Base-by-base conservation (phyloP, 495 filamentous ascomycete species). In the Talaromyces stipitatus region DNA sequence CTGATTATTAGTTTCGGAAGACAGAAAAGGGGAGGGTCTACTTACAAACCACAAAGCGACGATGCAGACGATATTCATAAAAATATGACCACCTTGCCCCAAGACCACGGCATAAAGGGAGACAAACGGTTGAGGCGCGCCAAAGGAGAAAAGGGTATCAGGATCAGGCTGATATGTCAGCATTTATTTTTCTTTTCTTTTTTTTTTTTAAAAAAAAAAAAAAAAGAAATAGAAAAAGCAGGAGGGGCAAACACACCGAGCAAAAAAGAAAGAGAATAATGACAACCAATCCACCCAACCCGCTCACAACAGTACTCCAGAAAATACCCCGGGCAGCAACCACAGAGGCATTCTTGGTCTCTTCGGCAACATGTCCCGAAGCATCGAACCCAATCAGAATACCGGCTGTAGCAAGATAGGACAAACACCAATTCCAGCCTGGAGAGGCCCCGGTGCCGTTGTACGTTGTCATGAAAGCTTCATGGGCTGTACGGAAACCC, bases 351-450 rank as follows among this genome's bases (percentile, higher is more conserved):
- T 82, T 75, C 67, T 81, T 79, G 4, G 80, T 83, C 60, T 83
- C 80, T 59, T 83, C 80, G 0, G 77, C 76, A 54, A 82, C 75
- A 59, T 82, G 79, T 16, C 78, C 79, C 12, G 74, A 75, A 8
- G 80, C 80, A 62, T 83, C 80, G 50, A 81, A 83, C 41, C 80
- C 80, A 47, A 83, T 80, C 58, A 82, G 61, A 54, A 82, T 78
- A 56, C 79, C 79, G n/a, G 79, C 79, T 9, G 79, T 82, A 20
- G 78, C 79, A 46, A 81, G 72, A 63, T 79, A 82, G 22, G 77
- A 80, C 29, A 82, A 70, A 73, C 78, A 81, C 79, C 79, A 82
- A 63, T 82, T 82, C 79, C 79, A 82, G 12, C 75, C 79, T 18
- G 69, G 65, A 1, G 78, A 77, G 4, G 78, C 78, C 26, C 78